Evolutionary conservation across 2,329 filamentous ascomycete genomes (phyloP), one percentile per base, ranked within the genome.

Genomic region (Paramyrothecium roridum): DNA sequence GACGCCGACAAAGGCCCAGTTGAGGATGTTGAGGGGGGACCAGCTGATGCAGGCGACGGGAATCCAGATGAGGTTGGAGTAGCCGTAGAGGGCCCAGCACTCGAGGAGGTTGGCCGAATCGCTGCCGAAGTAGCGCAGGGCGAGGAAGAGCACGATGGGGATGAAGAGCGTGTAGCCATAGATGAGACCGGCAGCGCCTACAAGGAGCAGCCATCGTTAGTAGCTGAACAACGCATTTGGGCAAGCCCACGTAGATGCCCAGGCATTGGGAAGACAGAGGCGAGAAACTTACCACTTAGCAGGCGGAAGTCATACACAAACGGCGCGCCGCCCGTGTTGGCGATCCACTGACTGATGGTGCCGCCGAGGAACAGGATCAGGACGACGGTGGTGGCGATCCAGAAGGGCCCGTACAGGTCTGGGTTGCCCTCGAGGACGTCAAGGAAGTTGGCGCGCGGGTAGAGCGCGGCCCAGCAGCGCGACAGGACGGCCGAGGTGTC

Each of bases 341-440:
- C 85, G 51, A 97, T 77, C 73, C 96, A 98, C 73, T 95, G 89
- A 69, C 88, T 96, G 61, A 99, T 96, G 0, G 95, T 98, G 13
- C 95, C 95, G 1, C 93, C 95, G 48, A 99, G 73, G 75, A 99
- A 99, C 33, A 99, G 76, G 57, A 99, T 98, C 60, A 99, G 83
- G 13, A 99, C 88, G 11, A 99, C 95, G 1, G 95, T 98, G 1
- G 95, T 98, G 11, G 95, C 95, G 75, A 99, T 98, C 95, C 95
- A 99, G 70, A 98, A 92, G 1, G 95, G 95, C 1, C 93, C 93
- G 78, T 99, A 99, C 34, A 99, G 78, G 69, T 99, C 95, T 1
- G 95, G 91, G 71, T 98, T 98, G 20, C 95, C 95, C 70, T 99
- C 95, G 26, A 99, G 83, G 37, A 98, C 91, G 69, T 99, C 95